Conservation (phyloP, 805 yeast genomes). For the Geotrichum ghanense region DNA sequence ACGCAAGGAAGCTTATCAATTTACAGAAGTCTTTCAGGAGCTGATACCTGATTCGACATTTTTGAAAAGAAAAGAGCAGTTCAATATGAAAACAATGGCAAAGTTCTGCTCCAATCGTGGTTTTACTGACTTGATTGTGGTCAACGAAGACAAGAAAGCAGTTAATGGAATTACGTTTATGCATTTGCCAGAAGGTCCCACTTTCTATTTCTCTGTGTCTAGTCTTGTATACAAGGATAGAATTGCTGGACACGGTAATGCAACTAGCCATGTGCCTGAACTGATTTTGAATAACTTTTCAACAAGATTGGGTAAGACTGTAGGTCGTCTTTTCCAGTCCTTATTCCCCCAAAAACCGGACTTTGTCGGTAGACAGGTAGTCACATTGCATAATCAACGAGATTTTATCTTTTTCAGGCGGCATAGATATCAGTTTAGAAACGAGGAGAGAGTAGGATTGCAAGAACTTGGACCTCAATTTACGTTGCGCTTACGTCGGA, state of each 20-base stretch:
- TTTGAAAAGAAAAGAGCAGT: conserved; percentile 78
- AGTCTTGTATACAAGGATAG: conserved; percentile 65
- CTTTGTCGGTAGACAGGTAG: conserved; percentile 89
- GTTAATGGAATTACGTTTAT: conserved; percentile 89
- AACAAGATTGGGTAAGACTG: conserved; percentile 86
- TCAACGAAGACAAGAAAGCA: conserved; percentile 87
- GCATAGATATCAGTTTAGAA: conserved; percentile 81
- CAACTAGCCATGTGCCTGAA: conserved; percentile 89
- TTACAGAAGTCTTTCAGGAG: conserved; percentile 77
- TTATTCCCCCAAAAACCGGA: conserved; percentile 90
- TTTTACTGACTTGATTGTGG: conserved; percentile 76
- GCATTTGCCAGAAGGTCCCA: conserved; percentile 92
- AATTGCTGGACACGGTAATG: conserved; percentile 79
- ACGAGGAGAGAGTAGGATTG: conserved; percentile 85
- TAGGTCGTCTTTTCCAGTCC: conserved; percentile 84
- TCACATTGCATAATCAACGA: conserved; percentile 92
- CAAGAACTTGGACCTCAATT: conserved; percentile 97
- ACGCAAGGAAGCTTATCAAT: conserved; percentile 75
- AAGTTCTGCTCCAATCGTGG: conserved; percentile 70
- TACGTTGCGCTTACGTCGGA: conserved; percentile 74
- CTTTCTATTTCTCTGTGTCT: conserved; percentile 78
- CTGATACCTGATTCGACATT: conserved; percentile 78
- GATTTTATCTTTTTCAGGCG: conserved; percentile 92
- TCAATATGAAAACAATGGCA: conserved; percentile 77
- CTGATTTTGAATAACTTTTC: conserved; percentile 83